Evolutionary conservation across 352 stramenopile genomes (phyloP), one percentile per base, ranked within the genome.

Genomic region (Globisporangium camurandrum): DNA sequence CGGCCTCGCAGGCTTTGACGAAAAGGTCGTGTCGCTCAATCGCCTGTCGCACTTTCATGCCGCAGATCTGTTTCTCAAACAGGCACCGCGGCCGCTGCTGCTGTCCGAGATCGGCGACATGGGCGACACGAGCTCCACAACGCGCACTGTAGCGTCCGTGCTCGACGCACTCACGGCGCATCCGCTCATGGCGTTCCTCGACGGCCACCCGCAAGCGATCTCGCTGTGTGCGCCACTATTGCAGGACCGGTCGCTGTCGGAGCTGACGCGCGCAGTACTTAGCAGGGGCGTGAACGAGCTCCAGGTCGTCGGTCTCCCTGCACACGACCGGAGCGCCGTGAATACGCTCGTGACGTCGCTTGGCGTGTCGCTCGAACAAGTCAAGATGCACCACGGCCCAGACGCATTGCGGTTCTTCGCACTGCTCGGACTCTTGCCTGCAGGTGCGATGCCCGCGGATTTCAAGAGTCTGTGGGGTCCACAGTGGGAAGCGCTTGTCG

Each of bases 21-120:
- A 91, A 38, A 91, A 91, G 46, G 76, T 88, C n/a, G 63, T 91
- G 9, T 84, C 74, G 12, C 58, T 91, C 17, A 85, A 88, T 47
- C 76, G 80, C 1, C 54, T 91, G 3, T 85, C 80, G 17, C 66
- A 83, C 23, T 84, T 67, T 49, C 76, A 88, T 33, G 80, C 80
- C 0, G 75, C 74, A 7, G 76, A 88, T 55, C 50, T 91, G 30
- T 91, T 91, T 39, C 62, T 91, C 5, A 85, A 86, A 58, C 86
- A 88, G 51, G 78, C 80, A 0, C 80, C 80, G 8, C 75, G 80
- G 7, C 68, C 71, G 6, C 46, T 89, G 36, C 51, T 86, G 19
- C 60, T 86, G 14, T 88, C 74, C 20, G 78, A 89, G 57, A 84
- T 86, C 30, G 68, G 65, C 8, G 73, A 80, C 19, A 75, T 82